A percentile compares a stretch with the other conserved stretches of the same genome.
Evolutionary conservation across 768 basidiomycete genomes (phyloP).

Genomic region (Boletus rufocinnamomeus): DNA sequence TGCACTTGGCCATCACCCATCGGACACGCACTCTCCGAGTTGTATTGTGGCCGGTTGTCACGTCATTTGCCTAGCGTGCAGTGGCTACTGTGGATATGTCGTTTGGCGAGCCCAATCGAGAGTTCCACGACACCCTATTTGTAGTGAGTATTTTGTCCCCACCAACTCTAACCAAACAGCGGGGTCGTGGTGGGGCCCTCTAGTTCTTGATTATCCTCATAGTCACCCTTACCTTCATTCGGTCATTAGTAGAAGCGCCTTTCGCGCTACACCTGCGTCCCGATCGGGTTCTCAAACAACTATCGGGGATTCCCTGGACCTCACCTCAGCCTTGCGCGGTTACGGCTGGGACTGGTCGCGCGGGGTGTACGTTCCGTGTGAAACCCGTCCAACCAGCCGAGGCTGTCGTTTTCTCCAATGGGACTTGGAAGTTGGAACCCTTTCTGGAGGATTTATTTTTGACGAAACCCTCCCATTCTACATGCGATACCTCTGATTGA

Average conservation of each 20-base stretch:
- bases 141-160: conserved; percentile 7
- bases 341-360: too few species aligned
- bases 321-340: too few species aligned
- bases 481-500: conserved; percentile 35
- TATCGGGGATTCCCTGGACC: too few species aligned
- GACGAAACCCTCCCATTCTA: too few species aligned
- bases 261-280: conserved; percentile 7
- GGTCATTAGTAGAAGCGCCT: conserved; percentile 12
- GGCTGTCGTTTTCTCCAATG: neutral
- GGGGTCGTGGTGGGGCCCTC: neutral
- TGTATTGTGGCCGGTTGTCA: conserved; percentile 46
- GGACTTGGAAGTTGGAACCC: conserved; percentile 21
- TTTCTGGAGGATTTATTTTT: conserved; percentile 34
- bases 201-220: conserved; percentile 22
- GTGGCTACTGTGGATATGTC: conserved; percentile 20
- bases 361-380: too few species aligned
- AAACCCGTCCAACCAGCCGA: conserved; percentile 36
- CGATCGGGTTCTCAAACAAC: neutral
- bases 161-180: neutral
- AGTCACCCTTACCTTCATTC: conserved; percentile 17
- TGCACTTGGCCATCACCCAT: conserved; percentile 50
- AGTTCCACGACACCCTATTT: conserved; percentile 6
- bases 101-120: neutral
- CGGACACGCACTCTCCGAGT: conserved; percentile 46
- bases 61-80: conserved; percentile 45